These are phyloP conservation scores for Atkinsonella hypoxylon DNA, from an alignment of 2,329 filamentous ascomycete species.

Conservation along the genomic window DNA sequence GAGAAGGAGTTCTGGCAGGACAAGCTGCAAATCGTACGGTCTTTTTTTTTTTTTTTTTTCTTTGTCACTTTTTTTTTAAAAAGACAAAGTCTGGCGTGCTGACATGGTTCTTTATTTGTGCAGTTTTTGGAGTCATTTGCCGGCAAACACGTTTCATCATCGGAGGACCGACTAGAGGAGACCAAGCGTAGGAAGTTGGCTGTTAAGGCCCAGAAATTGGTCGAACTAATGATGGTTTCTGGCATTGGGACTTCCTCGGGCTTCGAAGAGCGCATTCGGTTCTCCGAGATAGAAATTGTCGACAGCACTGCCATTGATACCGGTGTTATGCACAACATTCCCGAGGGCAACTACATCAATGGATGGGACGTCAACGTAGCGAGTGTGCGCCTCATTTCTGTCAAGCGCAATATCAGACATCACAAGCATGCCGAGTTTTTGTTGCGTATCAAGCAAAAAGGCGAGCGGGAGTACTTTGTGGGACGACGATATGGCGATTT, in stretches of 20 bases:
- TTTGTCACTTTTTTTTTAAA: no score
- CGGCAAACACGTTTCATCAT: conserved; percentile 92
- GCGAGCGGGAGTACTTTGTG: conserved; percentile 65
- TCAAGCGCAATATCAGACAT: conserved; percentile 78
- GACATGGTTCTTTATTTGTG: background rate
- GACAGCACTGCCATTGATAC: conserved; percentile 87
- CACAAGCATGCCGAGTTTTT: conserved; percentile 94
- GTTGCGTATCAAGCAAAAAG: conserved; percentile 69
- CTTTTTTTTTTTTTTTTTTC: no score
- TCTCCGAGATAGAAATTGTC: conserved; percentile 93
- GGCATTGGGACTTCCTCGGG: conserved; percentile 91
- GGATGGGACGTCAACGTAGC: conserved; percentile 97
- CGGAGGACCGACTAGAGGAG: conserved; percentile 89
- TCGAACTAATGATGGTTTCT: conserved; percentile 99
- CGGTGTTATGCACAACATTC: conserved; percentile 73
- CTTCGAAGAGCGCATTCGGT: conserved; percentile 93
- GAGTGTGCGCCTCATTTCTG: conserved; percentile 65
- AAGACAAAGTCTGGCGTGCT: background rate
- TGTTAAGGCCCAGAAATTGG: conserved; percentile 84
- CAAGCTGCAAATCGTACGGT: conserved; percentile 76
- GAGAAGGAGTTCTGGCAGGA: conserved; percentile 99
- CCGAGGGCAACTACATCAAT: conserved; percentile 85
- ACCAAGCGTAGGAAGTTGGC: conserved; percentile 91
- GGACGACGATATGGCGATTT: conserved; percentile 87
- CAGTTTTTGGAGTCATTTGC: conserved; percentile 96